A percentile compares a stretch with the other conserved stretches of the same genome.
These are phyloP conservation scores for Phaffia rhodozyma DNA, from an alignment of 1,284 basidiomycete genomes.

Conservation along the genomic window DNA sequence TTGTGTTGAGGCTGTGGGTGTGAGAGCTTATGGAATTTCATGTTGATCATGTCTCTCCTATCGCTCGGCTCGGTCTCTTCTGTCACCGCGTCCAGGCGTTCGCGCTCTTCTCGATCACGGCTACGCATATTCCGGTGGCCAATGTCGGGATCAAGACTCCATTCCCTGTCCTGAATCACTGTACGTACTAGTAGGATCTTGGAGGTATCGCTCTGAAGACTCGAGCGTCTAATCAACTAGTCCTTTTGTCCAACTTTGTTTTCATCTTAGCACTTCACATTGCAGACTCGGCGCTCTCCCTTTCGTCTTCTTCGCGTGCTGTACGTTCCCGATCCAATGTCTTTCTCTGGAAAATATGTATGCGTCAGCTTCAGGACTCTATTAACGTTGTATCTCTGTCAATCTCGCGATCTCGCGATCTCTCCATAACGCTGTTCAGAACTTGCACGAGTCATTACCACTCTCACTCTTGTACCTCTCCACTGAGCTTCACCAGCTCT, in stretches of 20 bases:
- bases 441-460: constrained; percentile 12
- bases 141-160: constrained; percentile 10
- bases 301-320: not conserved
- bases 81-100: not conserved
- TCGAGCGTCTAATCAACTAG: too few species aligned
- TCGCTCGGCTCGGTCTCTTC: not conserved
- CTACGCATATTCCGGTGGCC: constrained; percentile 1
- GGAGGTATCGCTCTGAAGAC: not conserved
- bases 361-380: not conserved
- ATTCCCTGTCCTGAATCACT: constrained; percentile 16
- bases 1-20: not conserved
- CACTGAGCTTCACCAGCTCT: constrained; percentile 16
- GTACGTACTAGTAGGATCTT: not conserved
- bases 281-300: constrained; percentile 10
- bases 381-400: too few species aligned
- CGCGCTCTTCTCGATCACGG: constrained; percentile 14
- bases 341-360: not conserved
- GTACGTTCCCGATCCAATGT: not conserved
- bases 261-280: constrained; percentile 8
- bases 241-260: not conserved
- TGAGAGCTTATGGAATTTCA: too few species aligned
- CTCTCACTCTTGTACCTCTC: constrained; percentile 15
- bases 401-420: not conserved
- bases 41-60: too few species aligned
- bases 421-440: not conserved